Conservation (phyloP, 1,139 yeast species). For the Pichia sp. region DNA sequence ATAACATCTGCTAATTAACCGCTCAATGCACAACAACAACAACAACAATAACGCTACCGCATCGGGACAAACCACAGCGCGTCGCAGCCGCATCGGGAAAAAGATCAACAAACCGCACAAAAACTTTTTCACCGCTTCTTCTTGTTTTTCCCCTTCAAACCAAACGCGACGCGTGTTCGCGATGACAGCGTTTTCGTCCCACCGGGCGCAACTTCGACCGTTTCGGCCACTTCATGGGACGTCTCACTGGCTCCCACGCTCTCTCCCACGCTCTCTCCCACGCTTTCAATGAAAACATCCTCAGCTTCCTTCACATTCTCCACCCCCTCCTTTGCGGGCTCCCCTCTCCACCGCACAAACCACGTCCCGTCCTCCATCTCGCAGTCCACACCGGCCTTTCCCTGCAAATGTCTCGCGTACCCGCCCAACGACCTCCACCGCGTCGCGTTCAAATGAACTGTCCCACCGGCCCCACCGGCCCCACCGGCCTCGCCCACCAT, state of each 20-base stretch:
- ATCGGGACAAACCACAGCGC: not conserved
- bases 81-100: not conserved
- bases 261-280: not conserved
- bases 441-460: slow-evolving; percentile 81
- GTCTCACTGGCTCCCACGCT: not conserved
- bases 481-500: slow-evolving; percentile 68
- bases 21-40: not conserved
- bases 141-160: not conserved
- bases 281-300: not conserved
- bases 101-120: not conserved
- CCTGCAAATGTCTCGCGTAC: slow-evolving; percentile 56
- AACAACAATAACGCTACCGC: not conserved
- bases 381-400: slow-evolving; percentile 16
- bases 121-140: not conserved
- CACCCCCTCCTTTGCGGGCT: not conserved
- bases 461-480: slow-evolving; percentile 21
- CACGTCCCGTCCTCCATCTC: slow-evolving; percentile 20
- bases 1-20: not conserved
- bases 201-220: not conserved
- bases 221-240: not conserved
- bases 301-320: not conserved
- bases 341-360: not conserved
- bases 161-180: slow-evolving; percentile 1
- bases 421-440: slow-evolving; percentile 66
- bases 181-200: not conserved